phyloP scores from a whole-genome alignment of 116 monocot species.

The Thalassia testudinum region DNA sequence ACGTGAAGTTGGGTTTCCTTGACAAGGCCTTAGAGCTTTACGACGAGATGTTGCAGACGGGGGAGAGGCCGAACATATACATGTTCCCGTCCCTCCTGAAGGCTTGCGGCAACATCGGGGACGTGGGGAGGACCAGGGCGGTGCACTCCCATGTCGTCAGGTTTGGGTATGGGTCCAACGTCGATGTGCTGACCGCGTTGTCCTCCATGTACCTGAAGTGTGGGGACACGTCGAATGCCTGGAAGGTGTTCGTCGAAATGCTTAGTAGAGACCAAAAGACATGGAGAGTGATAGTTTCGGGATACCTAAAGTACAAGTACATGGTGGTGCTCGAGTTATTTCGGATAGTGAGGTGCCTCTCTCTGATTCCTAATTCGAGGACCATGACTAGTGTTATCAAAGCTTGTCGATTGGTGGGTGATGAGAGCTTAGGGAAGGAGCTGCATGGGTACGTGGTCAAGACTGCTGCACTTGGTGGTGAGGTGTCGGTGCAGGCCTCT shows the following conservation, averaged over 20 bases:
- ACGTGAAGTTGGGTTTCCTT: constrained; percentile 48
- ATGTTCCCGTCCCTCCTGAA: constrained; percentile 68
- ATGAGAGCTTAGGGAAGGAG: constrained; percentile 20
- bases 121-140: constrained; percentile 29
- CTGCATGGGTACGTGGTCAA: constrained; percentile 38
- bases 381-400: constrained; percentile 54
- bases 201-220: constrained; percentile 67
- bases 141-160: constrained; percentile 62
- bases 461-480: constrained; percentile 7
- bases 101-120: constrained; percentile 38
- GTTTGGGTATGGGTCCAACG: constrained; percentile 37
- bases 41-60: constrained; percentile 47
- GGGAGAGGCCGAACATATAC: constrained; percentile 35
- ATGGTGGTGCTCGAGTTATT: constrained; percentile 37
- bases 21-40: constrained; percentile 71
- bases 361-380: constrained; percentile 52
- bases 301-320: constrained; percentile 54
- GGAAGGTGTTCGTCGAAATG: constrained; percentile 55
- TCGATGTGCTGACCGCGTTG: constrained; percentile 59
- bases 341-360: constrained; percentile 24
- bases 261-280: constrained; percentile 24
- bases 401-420: constrained; percentile 19
- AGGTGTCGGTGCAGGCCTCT: constrained; percentile 32
- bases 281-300: constrained; percentile 52
- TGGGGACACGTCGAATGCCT: constrained; percentile 20